Evolutionary conservation across 768 basidiomycete species (phyloP), one percentile per base, ranked within the genome.

Genomic region (Panaeolus cyanescens): DNA sequence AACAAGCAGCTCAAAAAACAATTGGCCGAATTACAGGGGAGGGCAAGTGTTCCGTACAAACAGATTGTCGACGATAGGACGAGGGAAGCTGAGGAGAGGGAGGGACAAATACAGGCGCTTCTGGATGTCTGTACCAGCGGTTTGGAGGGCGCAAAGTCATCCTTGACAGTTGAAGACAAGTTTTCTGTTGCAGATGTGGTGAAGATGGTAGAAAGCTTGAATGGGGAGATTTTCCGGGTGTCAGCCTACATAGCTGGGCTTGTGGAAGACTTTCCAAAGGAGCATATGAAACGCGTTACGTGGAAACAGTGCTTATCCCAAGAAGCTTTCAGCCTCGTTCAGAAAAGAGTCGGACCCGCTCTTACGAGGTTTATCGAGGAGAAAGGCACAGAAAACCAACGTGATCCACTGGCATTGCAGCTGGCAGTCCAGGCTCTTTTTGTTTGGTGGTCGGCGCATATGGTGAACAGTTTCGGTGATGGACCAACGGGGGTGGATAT

Each of bases 161-260:
- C 79, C 72, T 70, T 85, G 58, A 71, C 75, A 1, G 81, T 74
- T 1, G 74, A 75, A 0, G 80, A 84, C 56, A 60, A 72, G 3
- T 70, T 78, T 33, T 79, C 82, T 4, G 79, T 79, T 19, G 73
- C 76, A n/a, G 82, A 85, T 55, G 75, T 85, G 37, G 74, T 77
- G 20, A 69, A 64, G 2, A 76, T 79, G 68, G 70, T 85, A 2
- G 70, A 77, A 50, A 65, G 66, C 4, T 70, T 87, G 19, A 85
- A 86, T 59, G 69, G 77, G 1, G 79, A 82, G 53, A 80, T 86
- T n/a, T 73, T 79, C 20, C 83, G 84, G 63, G 74, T 74, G 10
- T 78, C 82, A 0, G 80, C 82, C 0, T 73, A 72, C 58, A 77
- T 84, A 68, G 75, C 82, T 1, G 82, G 85, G 54, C 61, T 72